phyloP scores from a whole-genome alignment of 2,329 filamentous ascomycete species.

The Pseudocercospora eumusae region DNA sequence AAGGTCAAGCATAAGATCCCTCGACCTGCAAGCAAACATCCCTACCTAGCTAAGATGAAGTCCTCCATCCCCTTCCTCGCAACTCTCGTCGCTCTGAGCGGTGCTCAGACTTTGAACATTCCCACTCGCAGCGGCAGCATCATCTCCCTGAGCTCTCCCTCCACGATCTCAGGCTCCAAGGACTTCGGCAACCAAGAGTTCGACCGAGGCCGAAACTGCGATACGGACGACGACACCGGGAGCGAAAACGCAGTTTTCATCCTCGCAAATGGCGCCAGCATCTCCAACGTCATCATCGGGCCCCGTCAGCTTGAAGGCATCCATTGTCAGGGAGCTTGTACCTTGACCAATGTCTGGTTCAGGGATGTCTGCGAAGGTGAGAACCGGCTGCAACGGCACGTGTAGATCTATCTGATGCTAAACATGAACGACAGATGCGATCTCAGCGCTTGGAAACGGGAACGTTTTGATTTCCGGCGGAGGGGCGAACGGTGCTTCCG shows the following conservation, averaged over 20 bases:
- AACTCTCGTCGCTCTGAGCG: constrained; percentile 30
- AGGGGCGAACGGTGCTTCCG: constrained; percentile 43
- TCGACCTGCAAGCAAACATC: neutral
- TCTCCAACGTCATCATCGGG: constrained; percentile 58
- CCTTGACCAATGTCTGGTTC: constrained; percentile 51
- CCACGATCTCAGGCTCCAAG: constrained; percentile 24
- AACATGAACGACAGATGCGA: constrained; percentile 32
- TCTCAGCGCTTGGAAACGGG: constrained; percentile 42
- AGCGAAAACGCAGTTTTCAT: constrained; percentile 55
- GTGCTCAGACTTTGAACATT: constrained; percentile 40
- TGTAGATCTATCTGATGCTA: neutral
- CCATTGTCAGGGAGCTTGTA: constrained; percentile 54
- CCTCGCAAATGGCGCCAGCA: constrained; percentile 52
- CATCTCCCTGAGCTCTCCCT: constrained; percentile 35
- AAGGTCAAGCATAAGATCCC: neutral
- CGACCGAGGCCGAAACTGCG: constrained; percentile 23
- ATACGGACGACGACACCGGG: constrained; percentile 32
- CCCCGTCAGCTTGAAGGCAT: constrained; percentile 54
- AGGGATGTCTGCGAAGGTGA: constrained; percentile 46
- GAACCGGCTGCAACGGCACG: neutral
- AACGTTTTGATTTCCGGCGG: constrained; percentile 42
- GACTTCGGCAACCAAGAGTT: constrained; percentile 25
- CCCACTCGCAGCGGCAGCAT: constrained; percentile 37
- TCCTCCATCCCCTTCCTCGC: constrained; percentile 14
- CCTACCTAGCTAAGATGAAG: constrained; percentile 17